A percentile compares a stretch with the other conserved stretches of the same genome.
Evolutionary conservation across 202 grass and related monocot genomes (phyloP).

Genomic region (Schoenoplectus triqueter): DNA sequence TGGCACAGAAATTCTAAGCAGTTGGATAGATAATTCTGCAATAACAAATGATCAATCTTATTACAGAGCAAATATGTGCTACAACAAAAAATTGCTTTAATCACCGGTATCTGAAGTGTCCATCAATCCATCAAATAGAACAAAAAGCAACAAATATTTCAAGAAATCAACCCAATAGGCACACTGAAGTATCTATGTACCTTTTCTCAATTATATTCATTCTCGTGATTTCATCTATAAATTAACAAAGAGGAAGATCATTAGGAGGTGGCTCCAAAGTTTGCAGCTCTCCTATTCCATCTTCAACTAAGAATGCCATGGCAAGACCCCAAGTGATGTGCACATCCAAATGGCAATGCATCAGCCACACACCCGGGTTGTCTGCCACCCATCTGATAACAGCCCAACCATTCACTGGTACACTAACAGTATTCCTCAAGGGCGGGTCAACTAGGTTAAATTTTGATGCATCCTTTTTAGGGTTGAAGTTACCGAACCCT

Average conservation of each 20-base stretch:
- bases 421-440: conserved; percentile 82
- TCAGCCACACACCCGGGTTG: conserved; percentile 87
- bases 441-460: conserved; percentile 86
- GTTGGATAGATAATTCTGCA: conserved; percentile 12
- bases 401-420: conserved; percentile 86
- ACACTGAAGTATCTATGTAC: conserved; percentile 12
- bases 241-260: conserved; percentile 77
- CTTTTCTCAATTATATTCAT: conserved; percentile 3
- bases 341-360: conserved; percentile 86
- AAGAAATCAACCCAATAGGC: conserved; percentile 9
- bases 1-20: neutral
- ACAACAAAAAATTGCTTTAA: conserved; percentile 39
- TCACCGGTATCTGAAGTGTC: conserved; percentile 24
- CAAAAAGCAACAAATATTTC: conserved; percentile 24
- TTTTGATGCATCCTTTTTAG: conserved; percentile 47
- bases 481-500: conserved; percentile 77
- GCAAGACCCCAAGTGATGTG: conserved; percentile 94
- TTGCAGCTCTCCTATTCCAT: conserved; percentile 66
- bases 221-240: conserved; percentile 3
- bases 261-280: conserved; percentile 64
- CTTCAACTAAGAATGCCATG: conserved; percentile 84
- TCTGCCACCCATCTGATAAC: conserved; percentile 78
- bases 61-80: conserved; percentile 38
- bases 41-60: conserved; percentile 36
- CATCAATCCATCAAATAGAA: conserved; percentile 9